Evolutionary conservation across 148 eudicot genomes (phyloP).

Genomic region (Nyssa sinensis): DNA sequence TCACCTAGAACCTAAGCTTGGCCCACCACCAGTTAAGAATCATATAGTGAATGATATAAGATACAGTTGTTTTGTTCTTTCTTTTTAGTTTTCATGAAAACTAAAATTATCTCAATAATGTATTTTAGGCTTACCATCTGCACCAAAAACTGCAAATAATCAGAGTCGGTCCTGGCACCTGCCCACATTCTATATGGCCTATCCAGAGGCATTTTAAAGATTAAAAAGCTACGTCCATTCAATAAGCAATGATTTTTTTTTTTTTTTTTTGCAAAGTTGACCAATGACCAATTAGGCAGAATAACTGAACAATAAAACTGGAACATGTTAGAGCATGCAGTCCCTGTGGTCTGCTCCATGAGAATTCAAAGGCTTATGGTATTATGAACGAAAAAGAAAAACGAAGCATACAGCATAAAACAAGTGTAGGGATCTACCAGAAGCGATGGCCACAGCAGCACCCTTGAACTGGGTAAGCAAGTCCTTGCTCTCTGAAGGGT

Average conservation of each 20-base stretch:
- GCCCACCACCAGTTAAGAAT: background rate
- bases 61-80: background rate
- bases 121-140: too few relatives aligned
- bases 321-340: background rate
- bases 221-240: background rate
- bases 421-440: slow-evolving; percentile 48
- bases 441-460: slow-evolving; percentile 97
- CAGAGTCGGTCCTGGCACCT: background rate
- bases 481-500: slow-evolving; percentile 93
- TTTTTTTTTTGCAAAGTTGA: background rate
- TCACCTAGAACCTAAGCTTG: background rate
- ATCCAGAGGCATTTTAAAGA: background rate
- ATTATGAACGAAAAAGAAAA: background rate
- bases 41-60: background rate
- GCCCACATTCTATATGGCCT: background rate
- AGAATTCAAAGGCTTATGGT: background rate
- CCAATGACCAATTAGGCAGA: background rate
- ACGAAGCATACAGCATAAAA: background rate
- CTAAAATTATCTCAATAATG: too few relatives aligned
- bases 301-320: background rate
- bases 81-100: background rate
- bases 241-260: background rate
- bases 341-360: background rate
- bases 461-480: slow-evolving; percentile 87
- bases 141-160: background rate